Conservation (phyloP, 2,329 filamentous ascomycete species). For the Xylariomycetidae sp. region DNA sequence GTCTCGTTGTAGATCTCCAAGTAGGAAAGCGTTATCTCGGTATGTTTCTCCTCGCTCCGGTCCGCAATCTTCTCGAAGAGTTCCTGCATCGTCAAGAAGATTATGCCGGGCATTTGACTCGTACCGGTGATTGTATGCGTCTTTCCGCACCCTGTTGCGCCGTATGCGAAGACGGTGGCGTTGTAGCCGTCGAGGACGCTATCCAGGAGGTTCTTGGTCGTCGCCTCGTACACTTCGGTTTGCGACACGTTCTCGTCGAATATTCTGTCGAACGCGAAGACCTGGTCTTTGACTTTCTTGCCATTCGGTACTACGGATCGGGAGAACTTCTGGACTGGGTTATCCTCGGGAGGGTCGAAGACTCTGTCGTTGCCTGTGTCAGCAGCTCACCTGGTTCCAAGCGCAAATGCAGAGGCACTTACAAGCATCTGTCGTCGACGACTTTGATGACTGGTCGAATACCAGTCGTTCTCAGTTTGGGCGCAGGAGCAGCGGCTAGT, state of each 20-base stretch:
- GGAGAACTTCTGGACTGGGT: constrained; percentile 81
- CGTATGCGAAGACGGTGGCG: constrained; percentile 97
- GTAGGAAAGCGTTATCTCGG: constrained; percentile 89
- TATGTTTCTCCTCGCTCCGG: constrained; percentile 76
- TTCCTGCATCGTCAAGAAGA: constrained; percentile 98
- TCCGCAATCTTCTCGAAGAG: constrained; percentile 95
- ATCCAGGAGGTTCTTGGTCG: constrained; percentile 83
- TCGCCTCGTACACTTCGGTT: constrained; percentile 90
- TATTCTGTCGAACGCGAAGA: constrained; percentile 92
- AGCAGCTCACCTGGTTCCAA: constrained; percentile 1
- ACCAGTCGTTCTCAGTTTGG: constrained; percentile 80
- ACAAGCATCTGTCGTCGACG: constrained; percentile 94
- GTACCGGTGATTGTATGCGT: constrained; percentile 97
- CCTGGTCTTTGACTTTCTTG: constrained; percentile 94
- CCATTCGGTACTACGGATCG: constrained; percentile 75
- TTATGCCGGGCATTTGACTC: constrained; percentile 88
- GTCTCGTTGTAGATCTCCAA: constrained; percentile 99
- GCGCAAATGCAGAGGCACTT: constrained; percentile 35
- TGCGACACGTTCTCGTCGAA: constrained; percentile 95
- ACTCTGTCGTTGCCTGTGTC: constrained; percentile 52
- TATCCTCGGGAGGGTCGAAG: constrained; percentile 96
- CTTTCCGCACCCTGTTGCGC: constrained; percentile 95
- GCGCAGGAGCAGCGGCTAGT: constrained; percentile 77
- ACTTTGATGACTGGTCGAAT: constrained; percentile 93
- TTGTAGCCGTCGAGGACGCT: constrained; percentile 97